phyloP scores from a whole-genome alignment of 2,329 filamentous ascomycete genomes.

The Ophiognomonia clavigignenti-juglandacearum region DNA sequence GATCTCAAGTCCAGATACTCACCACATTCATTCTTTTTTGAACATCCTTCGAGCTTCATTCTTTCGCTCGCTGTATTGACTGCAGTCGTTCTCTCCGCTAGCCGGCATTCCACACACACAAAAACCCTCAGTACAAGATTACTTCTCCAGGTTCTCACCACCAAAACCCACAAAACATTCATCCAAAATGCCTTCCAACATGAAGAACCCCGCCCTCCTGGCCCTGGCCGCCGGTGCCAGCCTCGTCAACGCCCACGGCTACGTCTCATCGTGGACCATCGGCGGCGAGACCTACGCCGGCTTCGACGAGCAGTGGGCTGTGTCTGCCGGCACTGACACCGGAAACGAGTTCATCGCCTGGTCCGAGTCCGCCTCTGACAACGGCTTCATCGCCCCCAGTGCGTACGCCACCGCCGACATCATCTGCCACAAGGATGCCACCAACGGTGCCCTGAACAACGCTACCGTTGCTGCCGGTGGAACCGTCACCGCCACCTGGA shows the following conservation, averaged over 20 bases:
- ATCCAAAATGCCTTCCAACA: slow-evolving; percentile 4
- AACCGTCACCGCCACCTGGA: slow-evolving; percentile 32
- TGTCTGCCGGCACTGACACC: slow-evolving; percentile 7
- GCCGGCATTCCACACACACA: slow-evolving; percentile 5
- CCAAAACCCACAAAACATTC: too few relatives aligned
- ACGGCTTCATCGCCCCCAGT: slow-evolving; percentile 36
- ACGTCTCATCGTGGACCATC: slow-evolving; percentile 25
- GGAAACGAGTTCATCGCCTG: slow-evolving; percentile 15
- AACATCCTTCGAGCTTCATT: slow-evolving; percentile 12
- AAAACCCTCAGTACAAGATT: neutral
- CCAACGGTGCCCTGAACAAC: slow-evolving; percentile 26
- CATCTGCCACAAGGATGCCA: slow-evolving; percentile 30
- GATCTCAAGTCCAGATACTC: slow-evolving; percentile 8
- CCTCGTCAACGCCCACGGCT: slow-evolving; percentile 24
- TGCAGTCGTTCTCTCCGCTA: slow-evolving; percentile 15
- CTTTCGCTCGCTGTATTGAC: slow-evolving; percentile 17
- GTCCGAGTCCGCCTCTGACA: slow-evolving; percentile 21
- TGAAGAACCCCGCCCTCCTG: slow-evolving; percentile 10
- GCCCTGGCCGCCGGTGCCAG: slow-evolving; percentile 18
- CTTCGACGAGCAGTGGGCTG: slow-evolving; percentile 17
- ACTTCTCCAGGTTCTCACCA: too few relatives aligned
- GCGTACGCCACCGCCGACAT: slow-evolving; percentile 31
- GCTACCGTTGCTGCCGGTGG: slow-evolving; percentile 31
- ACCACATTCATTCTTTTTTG: slow-evolving; percentile 15
- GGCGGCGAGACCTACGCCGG: slow-evolving; percentile 23